Evolutionary conservation across 257 asterid species (phyloP), one percentile per base, ranked within the genome.

Genomic region (Plantago ovata): DNA sequence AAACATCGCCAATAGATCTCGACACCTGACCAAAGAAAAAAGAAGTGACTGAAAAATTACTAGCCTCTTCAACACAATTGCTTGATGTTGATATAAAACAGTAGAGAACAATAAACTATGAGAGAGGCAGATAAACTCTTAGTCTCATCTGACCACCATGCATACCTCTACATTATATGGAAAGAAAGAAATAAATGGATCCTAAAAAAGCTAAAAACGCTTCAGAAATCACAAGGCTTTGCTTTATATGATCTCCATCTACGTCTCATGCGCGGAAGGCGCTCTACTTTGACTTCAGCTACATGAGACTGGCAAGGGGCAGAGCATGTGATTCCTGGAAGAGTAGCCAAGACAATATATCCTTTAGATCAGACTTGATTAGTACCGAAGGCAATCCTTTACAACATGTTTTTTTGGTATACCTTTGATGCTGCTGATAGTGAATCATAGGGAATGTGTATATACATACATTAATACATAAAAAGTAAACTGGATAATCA

Each of bases 1-100:
- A 91, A 45, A 82, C 77, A 20, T 87, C 96, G 10, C 98, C 98
- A 24, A 87, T 91, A 66, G 98, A 91, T 79, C 98, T 83, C 45
- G 98, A 91, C 23, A 91, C 98, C 98, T 91, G 81, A 43, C 57
- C 72, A 69, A 65, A 46, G 9, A 45, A 41, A 43, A 23, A 18
- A 9, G 9, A 19, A 41, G 10, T 45, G 4, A 45, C 11, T 45
- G 19, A n/a, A n/a, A 45, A 16, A 6, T 36, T 15, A 49, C 54
- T 40, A 9, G 36, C 36, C 50, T 53, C 67, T 18, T 42, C 24
- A 49, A 9, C 6, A 48, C 71, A n/a, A n/a, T 3, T 20, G 59
- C 40, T 48, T n/a, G 24, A 64, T 16, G 22, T 9, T 23, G 24
- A 48, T 1, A 38, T 2, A 23, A 3, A 18, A 18, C 32, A 44